Percentiles rank a stretch among this genome's conserved stretches.
Conservation (phyloP, 2,329 filamentous ascomycete genomes). For the Colletotrichum sp. region DNA sequence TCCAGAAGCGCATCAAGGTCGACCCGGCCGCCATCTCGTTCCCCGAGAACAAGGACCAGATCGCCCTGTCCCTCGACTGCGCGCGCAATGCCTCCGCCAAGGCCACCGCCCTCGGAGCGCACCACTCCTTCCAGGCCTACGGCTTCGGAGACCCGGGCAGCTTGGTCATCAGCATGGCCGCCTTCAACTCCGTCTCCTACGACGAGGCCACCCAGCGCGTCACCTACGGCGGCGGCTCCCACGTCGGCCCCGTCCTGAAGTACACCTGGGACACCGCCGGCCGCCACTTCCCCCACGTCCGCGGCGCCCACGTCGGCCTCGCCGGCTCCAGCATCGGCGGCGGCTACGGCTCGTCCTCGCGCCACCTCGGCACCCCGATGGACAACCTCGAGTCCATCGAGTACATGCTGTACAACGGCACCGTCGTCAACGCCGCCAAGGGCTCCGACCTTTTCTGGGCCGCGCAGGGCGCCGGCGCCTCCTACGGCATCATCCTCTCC, state of each 20-base stretch:
- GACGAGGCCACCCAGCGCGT: conserved; percentile 11
- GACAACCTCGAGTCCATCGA: conserved; percentile 19
- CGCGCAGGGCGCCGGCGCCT: conserved; percentile 22
- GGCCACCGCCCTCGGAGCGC: conserved; percentile 16
- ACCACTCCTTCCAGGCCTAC: conserved; percentile 21
- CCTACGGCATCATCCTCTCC: conserved; percentile 20
- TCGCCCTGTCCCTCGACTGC: conserved; percentile 20
- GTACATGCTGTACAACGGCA: conserved; percentile 25
- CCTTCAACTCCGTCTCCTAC: conserved; percentile 16
- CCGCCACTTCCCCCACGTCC: conserved; percentile 22
- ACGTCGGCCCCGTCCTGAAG: conserved; percentile 21
- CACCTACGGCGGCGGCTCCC: conserved; percentile 18
- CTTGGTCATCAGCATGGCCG: conserved; percentile 21
- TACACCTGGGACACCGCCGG: conserved; percentile 19
- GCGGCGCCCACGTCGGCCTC: conserved; percentile 19
- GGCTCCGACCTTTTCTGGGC: conserved; percentile 23
- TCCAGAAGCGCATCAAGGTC: conserved; percentile 21
- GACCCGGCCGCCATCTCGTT: conserved; percentile 20
- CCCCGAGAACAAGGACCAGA: conserved; percentile 19
- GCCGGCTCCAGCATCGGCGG: conserved; percentile 21
- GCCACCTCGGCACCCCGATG: conserved; percentile 21
- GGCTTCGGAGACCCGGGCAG: conserved; percentile 20
- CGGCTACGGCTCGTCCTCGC: conserved; percentile 12
- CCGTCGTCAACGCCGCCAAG: conserved; percentile 14
- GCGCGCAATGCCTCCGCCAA: conserved; percentile 18